Base-by-base conservation (phyloP, 306 rosid species). In the Albizia julibrissin region DNA sequence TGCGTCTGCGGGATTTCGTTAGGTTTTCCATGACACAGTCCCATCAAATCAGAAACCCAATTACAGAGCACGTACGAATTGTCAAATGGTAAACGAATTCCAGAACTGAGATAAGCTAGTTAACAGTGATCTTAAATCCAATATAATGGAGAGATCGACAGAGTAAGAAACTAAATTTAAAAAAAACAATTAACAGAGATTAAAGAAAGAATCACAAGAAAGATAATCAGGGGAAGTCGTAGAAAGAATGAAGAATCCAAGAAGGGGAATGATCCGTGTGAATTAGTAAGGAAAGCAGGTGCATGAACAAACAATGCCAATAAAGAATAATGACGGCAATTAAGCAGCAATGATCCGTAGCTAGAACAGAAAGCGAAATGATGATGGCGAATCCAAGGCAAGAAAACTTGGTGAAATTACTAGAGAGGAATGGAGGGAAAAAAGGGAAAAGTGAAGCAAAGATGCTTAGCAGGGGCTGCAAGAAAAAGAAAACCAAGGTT, bases 401-500 rank as follows among this genome's bases (percentile, higher is more conserved):
- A 80, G 68, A 33, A 79, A 79, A 76, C 81, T 72, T 31, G 72
- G 69, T 78, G 68, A 82, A 77, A 69, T 66, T 50, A 46, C 74
- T 67, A 69, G 78, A 84, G 58, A 44, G 79, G 81, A 79, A 85
- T 82, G 84, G 78, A 77, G 31, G 33, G n/a, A 80, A 75, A 72
- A 79, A 75, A 65, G 72, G 73, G 73, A 66, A 85, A 88, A 89
- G 94, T 68, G 83, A 87, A 80, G 85, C 79, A 94, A 79, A 91
- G 98, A 92, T 91, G 92, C 97, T 92, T 90, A 77, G 92, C 91
- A 85, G 97, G 58, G 89, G 75, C 78, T 79, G 84, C 91, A 94
- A 90, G 94, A 82, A 90, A 91, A 86, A 76, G 82, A 87, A 82
- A 73, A 72, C 85, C 85, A 87, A 77, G 78, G 49, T 67, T 70